phyloP scores from a whole-genome alignment of 2,329 filamentous ascomycete genomes.

The Cercospora janseana region DNA sequence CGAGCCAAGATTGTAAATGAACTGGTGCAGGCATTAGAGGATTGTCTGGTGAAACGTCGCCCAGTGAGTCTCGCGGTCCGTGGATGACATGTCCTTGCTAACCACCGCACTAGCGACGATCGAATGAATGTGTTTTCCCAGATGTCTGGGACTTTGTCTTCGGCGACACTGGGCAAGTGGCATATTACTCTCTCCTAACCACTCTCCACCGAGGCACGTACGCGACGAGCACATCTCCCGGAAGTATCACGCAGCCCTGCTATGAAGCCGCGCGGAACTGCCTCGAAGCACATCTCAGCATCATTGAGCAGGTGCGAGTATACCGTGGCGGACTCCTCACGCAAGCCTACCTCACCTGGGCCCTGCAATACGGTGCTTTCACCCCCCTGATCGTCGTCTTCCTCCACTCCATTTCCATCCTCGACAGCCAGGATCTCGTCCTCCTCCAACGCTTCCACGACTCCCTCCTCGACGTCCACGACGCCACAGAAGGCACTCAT shows the following conservation, averaged over 20 bases:
- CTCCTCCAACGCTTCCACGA: slow-evolving; percentile 17
- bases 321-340: slow-evolving; percentile 10
- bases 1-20: slow-evolving; percentile 13
- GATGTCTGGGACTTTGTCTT: slow-evolving; percentile 14
- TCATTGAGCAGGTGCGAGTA: slow-evolving; percentile 9
- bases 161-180: slow-evolving; percentile 4
- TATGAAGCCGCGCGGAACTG: slow-evolving; percentile 18
- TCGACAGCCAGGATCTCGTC: slow-evolving; percentile 14
- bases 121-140: slow-evolving; percentile 6
- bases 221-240: slow-evolving; percentile 10
- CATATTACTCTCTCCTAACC: slow-evolving; percentile 18
- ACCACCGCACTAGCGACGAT: neutral
- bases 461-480: slow-evolving; percentile 10
- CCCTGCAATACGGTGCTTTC: slow-evolving; percentile 16
- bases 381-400: slow-evolving; percentile 21
- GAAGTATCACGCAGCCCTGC: slow-evolving; percentile 16
- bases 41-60: neutral
- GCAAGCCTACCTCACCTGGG: slow-evolving; percentile 17
- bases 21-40: slow-evolving; percentile 4
- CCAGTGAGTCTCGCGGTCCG: neutral
- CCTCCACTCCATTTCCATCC: slow-evolving; percentile 13
- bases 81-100: neutral
- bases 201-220: slow-evolving; percentile 17
- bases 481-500: slow-evolving; percentile 9
- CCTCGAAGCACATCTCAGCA: slow-evolving; percentile 14